Evolutionary conservation across 495 filamentous ascomycete species (phyloP).

Genomic region (Glutinoglossum americanum): DNA sequence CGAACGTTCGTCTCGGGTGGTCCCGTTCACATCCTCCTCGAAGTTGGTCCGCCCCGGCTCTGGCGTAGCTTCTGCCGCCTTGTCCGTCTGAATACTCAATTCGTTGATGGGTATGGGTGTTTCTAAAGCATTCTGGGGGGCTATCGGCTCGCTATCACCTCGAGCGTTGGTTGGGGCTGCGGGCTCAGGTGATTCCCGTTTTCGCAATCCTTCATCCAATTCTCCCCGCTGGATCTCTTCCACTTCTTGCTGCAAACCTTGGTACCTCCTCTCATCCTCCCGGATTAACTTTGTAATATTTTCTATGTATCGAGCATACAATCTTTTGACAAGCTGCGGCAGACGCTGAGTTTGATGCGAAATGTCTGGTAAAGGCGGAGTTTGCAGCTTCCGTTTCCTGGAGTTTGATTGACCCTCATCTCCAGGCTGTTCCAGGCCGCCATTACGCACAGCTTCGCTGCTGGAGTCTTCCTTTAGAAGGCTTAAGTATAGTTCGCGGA

Average conservation of each 20-base stretch:
- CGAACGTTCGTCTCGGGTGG: not conserved
- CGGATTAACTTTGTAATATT: slow-evolving; percentile 44
- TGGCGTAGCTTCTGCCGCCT: not conserved
- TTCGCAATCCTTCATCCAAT: not conserved
- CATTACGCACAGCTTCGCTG: slow-evolving; percentile 12
- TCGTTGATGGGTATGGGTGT: not conserved
- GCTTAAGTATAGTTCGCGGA: slow-evolving; percentile 55
- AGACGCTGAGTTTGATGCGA: slow-evolving; percentile 42
- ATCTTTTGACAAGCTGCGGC: slow-evolving; percentile 40
- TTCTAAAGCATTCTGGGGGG: not conserved
- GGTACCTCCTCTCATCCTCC: slow-evolving; percentile 49
- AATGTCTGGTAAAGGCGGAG: slow-evolving; percentile 40
- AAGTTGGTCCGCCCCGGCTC: not conserved
- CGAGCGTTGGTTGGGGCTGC: not conserved
- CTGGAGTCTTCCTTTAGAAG: slow-evolving; percentile 46
- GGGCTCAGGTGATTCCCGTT: not conserved
- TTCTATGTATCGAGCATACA: slow-evolving; percentile 55
- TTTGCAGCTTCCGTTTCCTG: slow-evolving; percentile 53
- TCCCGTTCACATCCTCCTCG: not conserved
- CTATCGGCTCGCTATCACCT: not conserved
- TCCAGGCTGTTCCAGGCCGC: slow-evolving; percentile 12
- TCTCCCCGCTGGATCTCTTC: slow-evolving; percentile 32
- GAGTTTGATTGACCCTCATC: slow-evolving; percentile 20
- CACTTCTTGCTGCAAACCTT: slow-evolving; percentile 41
- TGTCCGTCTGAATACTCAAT: not conserved